Conservation (phyloP, 768 basidiomycete genomes). For the Cystobasidium ongulense region DNA sequence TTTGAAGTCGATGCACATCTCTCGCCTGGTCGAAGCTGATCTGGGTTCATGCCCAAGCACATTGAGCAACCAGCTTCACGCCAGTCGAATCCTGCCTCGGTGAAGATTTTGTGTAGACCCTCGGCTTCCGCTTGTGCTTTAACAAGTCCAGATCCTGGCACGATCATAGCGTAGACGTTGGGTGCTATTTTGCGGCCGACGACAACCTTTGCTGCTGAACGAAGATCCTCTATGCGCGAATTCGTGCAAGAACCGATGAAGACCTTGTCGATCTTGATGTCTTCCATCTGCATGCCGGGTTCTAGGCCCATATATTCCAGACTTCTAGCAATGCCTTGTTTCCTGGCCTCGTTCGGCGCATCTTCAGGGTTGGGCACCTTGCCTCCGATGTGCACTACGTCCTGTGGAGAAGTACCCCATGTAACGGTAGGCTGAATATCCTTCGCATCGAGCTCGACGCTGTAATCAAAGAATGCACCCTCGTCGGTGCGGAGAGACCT, state of each 20-base stretch:
- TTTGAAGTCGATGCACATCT: slow-evolving; percentile 88
- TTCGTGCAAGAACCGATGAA: slow-evolving; percentile 95
- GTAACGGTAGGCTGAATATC: slow-evolving; percentile 85
- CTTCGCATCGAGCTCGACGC: slow-evolving; percentile 67
- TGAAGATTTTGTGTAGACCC: slow-evolving; percentile 75
- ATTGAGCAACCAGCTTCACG: slow-evolving; percentile 91
- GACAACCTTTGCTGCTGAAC: slow-evolving; percentile 71
- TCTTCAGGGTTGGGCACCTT: slow-evolving; percentile 65
- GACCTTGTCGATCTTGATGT: slow-evolving; percentile 67
- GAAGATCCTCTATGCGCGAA: slow-evolving; percentile 84
- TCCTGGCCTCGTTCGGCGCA: slow-evolving; percentile 59
- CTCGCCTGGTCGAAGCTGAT: slow-evolving; percentile 68
- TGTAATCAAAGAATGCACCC: slow-evolving; percentile 73
- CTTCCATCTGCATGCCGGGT: slow-evolving; percentile 68
- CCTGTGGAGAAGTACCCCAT: slow-evolving; percentile 89
- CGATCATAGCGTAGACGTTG: slow-evolving; percentile 75
- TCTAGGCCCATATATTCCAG: slow-evolving; percentile 79
- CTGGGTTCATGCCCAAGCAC: slow-evolving; percentile 94
- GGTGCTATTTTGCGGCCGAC: slow-evolving; percentile 64
- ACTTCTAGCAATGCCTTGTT: slow-evolving; percentile 63
- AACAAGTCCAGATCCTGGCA: slow-evolving; percentile 81
- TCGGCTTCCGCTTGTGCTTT: slow-evolving; percentile 86
- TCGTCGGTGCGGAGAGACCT: slow-evolving; percentile 64
- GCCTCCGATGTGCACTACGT: slow-evolving; percentile 73
- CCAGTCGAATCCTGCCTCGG: slow-evolving; percentile 88